Evolutionary conservation across 2,329 filamentous ascomycete genomes (phyloP), one percentile per base, ranked within the genome.

Genomic region (Malbranchea cinnamomea): DNA sequence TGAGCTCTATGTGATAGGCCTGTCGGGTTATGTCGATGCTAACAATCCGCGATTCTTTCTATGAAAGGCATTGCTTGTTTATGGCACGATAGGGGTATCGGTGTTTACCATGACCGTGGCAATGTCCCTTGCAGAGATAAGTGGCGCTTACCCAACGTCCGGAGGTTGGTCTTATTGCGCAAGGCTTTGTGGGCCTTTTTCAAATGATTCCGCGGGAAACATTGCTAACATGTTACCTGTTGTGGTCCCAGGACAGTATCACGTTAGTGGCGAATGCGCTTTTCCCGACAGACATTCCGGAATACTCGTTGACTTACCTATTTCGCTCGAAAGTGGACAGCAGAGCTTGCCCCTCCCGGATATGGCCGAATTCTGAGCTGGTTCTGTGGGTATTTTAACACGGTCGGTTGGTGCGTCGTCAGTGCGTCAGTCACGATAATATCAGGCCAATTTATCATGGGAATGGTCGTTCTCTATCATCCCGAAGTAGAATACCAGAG

Each of bases 371-470:
- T 28, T 10, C 11, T 28, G 2, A 28, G 26, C 26, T 28, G 26
- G 26, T 28, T 28, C 12, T 28, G 26, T 18, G 26, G 26, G 12
- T 28, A 28, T 19, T 28, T 28, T 16, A 28, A 28, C 12, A 14
- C 14, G 6, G 11, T 14, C 9, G 26, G 26, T 9, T 28, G n/a
- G 3, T 28, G 26, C 19, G 12, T 28, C 9, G 12, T 14, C 9
- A 12, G 7, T 7, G 26, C 26, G 9, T 14, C 26, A 10, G 15
- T 28, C 9, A 18, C 9, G 7, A 18, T 28, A 8, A 14, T 28
- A 6, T 8, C 15, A 3, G 15, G 26, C 11, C 26, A 28, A 19
- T 14, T 18, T 19, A 19, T 28, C 12, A 28, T 28, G 26, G 26
- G 12, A 9, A 19, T 28, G 15, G 15, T 18, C 7, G 15, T 28